Evolutionary conservation across 495 filamentous ascomycete genomes (phyloP), one percentile per base, ranked within the genome.

Genomic region (Xanthoparmelia taractica): DNA sequence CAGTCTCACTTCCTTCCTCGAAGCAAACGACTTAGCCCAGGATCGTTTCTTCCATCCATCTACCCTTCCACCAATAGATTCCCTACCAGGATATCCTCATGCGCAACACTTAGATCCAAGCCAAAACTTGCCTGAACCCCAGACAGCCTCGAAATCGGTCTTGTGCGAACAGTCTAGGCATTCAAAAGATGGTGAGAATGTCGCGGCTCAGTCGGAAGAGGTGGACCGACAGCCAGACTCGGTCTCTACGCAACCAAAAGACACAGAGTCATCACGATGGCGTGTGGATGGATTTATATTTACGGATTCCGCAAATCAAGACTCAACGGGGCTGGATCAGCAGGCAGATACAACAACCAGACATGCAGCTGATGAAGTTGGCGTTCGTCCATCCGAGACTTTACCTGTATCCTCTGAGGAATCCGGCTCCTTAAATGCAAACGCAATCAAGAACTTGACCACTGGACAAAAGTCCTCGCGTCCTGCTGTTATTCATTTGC

Each of bases 11-110:
- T 75, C 74, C 37, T 94, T 92, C 67, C 80, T 96, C 48, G 82
- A 89, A 63, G 82, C 81, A 64, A 87, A 85, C 74, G 87, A 92
- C 67, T 84, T 96, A 60, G 69, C 84, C 59, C 85, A 85, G 79
- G 87, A 87, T 60, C 85, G 83, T 60, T 82, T 76, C 70, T 85
- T 93, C 67, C 80, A 90, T 71, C 85, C 88, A 74, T 73, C 82
- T 43, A 87, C 85, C 61, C 80, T 95, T 57, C 89, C 90, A 34
- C 72, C 78, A 68, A 71, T 58, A 59, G 57, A 66, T 61, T 60
- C 23, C 58, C 63, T 40, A 62, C 50, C 50, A 55, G 37, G 38
- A 37, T 41, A 61, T 48, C 6, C 47, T 31, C 38, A 60, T 48
- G 52, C 55, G 58, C 61, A 23, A 45, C 27, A 38, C n/a, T 48